Percentiles rank a stretch among this genome's conserved stretches.
These are phyloP conservation scores for Peronosclerospora sorghi DNA, from an alignment of 352 stramenopile genomes.

Conservation along the genomic window DNA sequence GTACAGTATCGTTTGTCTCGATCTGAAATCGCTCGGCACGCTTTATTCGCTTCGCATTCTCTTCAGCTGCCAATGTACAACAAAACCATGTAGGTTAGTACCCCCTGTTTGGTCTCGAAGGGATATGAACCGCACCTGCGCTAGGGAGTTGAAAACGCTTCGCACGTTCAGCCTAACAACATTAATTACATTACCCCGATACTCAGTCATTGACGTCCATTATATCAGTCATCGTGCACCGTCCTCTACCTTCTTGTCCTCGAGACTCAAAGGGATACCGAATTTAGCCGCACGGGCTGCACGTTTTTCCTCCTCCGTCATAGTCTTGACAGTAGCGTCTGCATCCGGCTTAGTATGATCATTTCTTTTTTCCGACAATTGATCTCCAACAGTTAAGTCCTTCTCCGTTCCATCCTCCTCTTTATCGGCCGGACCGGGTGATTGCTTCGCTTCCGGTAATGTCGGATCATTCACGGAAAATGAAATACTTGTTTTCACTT, in stretches of 20 bases:
- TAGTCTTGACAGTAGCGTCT: constrained; percentile 12
- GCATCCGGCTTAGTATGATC: constrained; percentile 3
- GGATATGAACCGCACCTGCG: constrained; percentile 15
- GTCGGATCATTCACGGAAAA: constrained; percentile 16
- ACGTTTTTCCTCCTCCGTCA: constrained; percentile 73
- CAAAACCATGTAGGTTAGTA: constrained; percentile 1
- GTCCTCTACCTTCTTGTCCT: constrained; percentile 56
- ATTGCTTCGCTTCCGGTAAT: constrained; percentile 1
- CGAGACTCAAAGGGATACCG: constrained; percentile 53
- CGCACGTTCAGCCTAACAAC: constrained; percentile 42
- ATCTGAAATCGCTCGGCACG: constrained; percentile 67
- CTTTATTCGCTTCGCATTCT: constrained; percentile 60
- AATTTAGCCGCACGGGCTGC: constrained; percentile 72
- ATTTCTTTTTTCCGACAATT: constrained; percentile 5
- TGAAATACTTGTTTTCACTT: constrained; percentile 3
- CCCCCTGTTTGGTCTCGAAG: not conserved
- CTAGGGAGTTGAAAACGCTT: constrained; percentile 68
- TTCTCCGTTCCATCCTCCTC: constrained; percentile 10
- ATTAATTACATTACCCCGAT: constrained; percentile 1
- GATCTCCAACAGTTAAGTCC: constrained; percentile 1
- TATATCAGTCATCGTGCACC: not conserved
- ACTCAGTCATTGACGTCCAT: not conserved
- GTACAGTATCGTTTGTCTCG: constrained; percentile 65
- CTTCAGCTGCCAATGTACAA: constrained; percentile 26
- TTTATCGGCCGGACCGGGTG: constrained; percentile 8